Conservation (phyloP, 2,329 filamentous ascomycete species). For the Talaromyces islandicus region DNA sequence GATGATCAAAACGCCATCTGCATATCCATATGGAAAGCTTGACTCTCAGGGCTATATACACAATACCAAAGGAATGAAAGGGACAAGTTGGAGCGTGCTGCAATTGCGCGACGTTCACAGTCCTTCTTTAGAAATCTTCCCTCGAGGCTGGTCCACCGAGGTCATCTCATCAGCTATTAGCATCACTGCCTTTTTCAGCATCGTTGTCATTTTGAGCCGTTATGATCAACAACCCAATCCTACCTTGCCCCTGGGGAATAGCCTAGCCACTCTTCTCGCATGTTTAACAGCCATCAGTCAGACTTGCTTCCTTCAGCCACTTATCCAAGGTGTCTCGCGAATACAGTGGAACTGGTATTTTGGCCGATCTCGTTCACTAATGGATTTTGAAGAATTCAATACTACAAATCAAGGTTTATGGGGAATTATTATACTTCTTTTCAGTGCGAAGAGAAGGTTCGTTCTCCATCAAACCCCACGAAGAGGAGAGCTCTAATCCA, state of each 20-base stretch:
- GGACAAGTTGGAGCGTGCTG: neutral
- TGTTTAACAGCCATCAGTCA: slow-evolving; percentile 7
- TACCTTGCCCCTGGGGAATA: slow-evolving; percentile 1
- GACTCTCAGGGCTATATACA: neutral
- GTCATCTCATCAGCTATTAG: slow-evolving; percentile 6
- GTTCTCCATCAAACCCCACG: neutral
- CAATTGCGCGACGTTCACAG: neutral
- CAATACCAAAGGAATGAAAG: neutral
- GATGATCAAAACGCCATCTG: neutral
- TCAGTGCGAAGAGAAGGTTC: slow-evolving; percentile 7
- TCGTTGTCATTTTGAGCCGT: neutral
- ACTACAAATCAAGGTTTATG: slow-evolving; percentile 2
- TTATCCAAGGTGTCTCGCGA: slow-evolving; percentile 3
- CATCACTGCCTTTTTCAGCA: neutral
- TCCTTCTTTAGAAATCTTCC: neutral
- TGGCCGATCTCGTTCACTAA: neutral
- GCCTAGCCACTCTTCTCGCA: neutral
- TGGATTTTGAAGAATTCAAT: slow-evolving; percentile 5
- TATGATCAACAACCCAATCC: slow-evolving; percentile 1
- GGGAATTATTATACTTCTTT: slow-evolving; percentile 5
- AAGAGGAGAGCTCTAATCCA: neutral
- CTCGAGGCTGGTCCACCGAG: slow-evolving; percentile 2
- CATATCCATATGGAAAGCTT: neutral
- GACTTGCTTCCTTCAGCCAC: slow-evolving; percentile 1
- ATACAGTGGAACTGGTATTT: slow-evolving; percentile 4